phyloP scores from a whole-genome alignment of 345 rosid species.

The Euclidium syriacum region DNA sequence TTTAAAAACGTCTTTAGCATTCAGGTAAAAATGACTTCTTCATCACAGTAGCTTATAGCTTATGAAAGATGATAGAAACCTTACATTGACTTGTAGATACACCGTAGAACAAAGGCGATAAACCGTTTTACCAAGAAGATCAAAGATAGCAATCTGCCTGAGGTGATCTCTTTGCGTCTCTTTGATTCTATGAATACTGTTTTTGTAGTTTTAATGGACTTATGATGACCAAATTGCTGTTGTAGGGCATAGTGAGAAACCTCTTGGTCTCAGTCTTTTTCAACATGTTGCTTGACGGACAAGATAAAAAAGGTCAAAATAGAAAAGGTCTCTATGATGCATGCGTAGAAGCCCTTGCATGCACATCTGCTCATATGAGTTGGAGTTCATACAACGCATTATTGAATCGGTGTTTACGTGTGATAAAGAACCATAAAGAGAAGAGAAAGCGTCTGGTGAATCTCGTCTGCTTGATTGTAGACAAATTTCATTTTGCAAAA shows the following conservation, averaged over 20 bases:
- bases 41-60: background rate
- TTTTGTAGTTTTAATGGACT: slow-evolving; percentile 4
- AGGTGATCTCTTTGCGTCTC: slow-evolving; percentile 40
- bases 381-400: slow-evolving; percentile 74
- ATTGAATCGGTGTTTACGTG: slow-evolving; percentile 64
- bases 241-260: slow-evolving; percentile 67
- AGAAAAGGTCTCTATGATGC: slow-evolving; percentile 60
- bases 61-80: background rate
- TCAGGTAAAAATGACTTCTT: slow-evolving; percentile 56
- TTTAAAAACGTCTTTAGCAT: slow-evolving; percentile 66
- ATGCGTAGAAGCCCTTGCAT: slow-evolving; percentile 73
- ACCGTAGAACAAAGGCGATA: slow-evolving; percentile 76
- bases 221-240: slow-evolving; percentile 12
- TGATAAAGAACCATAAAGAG: slow-evolving; percentile 48
- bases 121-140: slow-evolving; percentile 52
- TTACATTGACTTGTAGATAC: slow-evolving; percentile 46
- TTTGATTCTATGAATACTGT: slow-evolving; percentile 2
- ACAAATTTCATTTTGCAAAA: slow-evolving; percentile 59
- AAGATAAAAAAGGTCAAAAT: slow-evolving; percentile 64
- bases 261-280: slow-evolving; percentile 75
- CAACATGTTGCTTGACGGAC: slow-evolving; percentile 71
- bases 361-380: slow-evolving; percentile 58
- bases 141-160: slow-evolving; percentile 40
- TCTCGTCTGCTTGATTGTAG: slow-evolving; percentile 68
- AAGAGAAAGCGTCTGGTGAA: slow-evolving; percentile 67